Percentiles rank a stretch among this genome's conserved stretches.
phyloP scores from a whole-genome alignment of 495 filamentous ascomycete genomes.

The Aspergillus conjunctus region DNA sequence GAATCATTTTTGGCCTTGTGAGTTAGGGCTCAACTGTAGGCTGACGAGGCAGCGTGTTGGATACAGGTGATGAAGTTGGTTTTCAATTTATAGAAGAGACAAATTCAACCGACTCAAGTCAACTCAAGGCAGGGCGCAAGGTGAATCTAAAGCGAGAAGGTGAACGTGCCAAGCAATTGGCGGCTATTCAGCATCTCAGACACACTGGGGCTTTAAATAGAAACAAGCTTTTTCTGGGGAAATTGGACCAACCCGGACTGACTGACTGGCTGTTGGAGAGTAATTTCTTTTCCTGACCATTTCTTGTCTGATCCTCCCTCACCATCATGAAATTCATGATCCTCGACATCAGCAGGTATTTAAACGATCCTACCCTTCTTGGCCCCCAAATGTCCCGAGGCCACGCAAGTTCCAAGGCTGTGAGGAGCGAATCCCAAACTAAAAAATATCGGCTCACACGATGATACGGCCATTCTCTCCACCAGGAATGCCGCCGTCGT shows the following conservation, averaged over 20 bases:
- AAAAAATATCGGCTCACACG: not conserved
- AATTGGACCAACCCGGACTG: not conserved
- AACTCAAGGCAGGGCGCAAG: not conserved
- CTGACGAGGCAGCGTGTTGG: too few relatives aligned
- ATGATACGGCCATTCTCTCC: not conserved
- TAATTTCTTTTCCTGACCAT: not conserved
- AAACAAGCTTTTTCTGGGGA: slow-evolving; percentile 4
- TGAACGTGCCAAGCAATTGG: not conserved
- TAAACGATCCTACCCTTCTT: not conserved
- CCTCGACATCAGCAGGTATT: not conserved
- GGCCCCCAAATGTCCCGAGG: not conserved
- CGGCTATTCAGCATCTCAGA: not conserved
- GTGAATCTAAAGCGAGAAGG: not conserved
- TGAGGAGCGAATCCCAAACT: not conserved
- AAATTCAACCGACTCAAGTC: not conserved
- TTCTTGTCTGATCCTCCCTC: not conserved
- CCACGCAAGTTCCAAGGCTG: not conserved
- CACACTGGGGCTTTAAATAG: slow-evolving; percentile 8
- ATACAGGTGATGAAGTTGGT: too few relatives aligned
- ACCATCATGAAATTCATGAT: not conserved
- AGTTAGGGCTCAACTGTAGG: too few relatives aligned
- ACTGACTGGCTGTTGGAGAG: too few relatives aligned
- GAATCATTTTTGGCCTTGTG: too few relatives aligned
- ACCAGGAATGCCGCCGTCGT: not conserved
- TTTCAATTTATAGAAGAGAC: too few relatives aligned